Base-by-base conservation (phyloP, 2,329 filamentous ascomycete genomes). In the Chaetomiaceae sp. region DNA sequence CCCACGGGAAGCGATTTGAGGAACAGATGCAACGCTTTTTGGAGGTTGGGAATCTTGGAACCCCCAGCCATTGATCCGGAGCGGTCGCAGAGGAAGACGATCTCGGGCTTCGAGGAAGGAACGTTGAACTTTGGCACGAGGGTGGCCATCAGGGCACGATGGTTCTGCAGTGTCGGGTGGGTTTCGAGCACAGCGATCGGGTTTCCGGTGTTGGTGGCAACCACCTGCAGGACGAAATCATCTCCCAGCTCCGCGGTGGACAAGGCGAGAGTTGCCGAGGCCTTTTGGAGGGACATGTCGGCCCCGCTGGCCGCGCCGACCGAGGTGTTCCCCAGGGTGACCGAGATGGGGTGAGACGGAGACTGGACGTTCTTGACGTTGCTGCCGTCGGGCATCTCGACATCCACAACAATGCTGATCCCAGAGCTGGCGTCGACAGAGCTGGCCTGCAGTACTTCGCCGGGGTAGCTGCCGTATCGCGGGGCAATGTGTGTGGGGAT, bases 81-180 rank as follows among this genome's bases (percentile, higher is more conserved):
- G 45, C 85, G 77, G 63, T 90, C 86, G 49, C 82, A 85, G 4
- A 90, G 69, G 57, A 90, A 89, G 16, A 89, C 78, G 19, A 90
- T 75, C 62, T 90, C 86, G 3, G 73, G 71, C 48, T 64, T 66
- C 8, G 74, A 70, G 0, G 74, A 62, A 0, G 80, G 78, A 0
- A 87, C 68, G n/a, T 73, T 71, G 66, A 88, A 87, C 55, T 81
- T 83, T 2, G 86, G 86, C 0, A 89, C 83, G 0, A 89, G 69
- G 0, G 85, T 87, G 0, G 78, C 70, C 84, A 90, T 87, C 51
- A 89, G 62, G 0, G 85, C 84, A 3, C 80, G 74, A 43, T 86
- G 82, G 48, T 79, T 72, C 0, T 76, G 70, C 2, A 86, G 71
- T 0, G 69, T 76, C 0, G 83, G 77, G 57, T 89, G 85, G 0